Base-by-base conservation (phyloP, 2,329 filamentous ascomycete genomes). In the Penicillium nordicum region DNA sequence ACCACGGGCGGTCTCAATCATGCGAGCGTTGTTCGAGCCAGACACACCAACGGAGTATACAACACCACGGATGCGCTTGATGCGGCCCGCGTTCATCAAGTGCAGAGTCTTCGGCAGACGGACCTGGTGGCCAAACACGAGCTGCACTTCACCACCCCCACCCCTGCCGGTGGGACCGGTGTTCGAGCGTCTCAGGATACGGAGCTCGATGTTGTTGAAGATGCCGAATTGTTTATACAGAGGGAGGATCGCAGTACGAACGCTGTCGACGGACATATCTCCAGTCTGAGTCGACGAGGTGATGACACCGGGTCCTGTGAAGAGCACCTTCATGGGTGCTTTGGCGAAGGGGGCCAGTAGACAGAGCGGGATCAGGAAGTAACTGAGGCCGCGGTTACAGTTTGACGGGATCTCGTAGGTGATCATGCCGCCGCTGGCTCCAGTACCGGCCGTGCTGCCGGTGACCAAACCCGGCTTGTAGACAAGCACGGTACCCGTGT, bases 401-500 rank as follows among this genome's bases (percentile, higher is more conserved):
- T 84, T 87, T 41, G 87, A 84, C 0, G 91, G 90, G 38, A 97
- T 78, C 63, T 86, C 85, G 78, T 96, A 92, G 69, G 86, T 84
- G 67, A 97, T 85, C 38, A 96, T 84, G 65, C 93, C 89, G 67
- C 86, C 74, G 57, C 73, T 80, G 37, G 89, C 87, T 66, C 90
- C 90, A 48, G 87, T 82, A 18, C 90, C 91, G 21, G 89, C 81
- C 25, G 89, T 85, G 45, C 87, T 88, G 59, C 94, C 94, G 0
- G 91, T 94, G 68, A 99, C 95, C 40, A 99, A 80, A 36, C 94
- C 94, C 0, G 94, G 94, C 63, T 90, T 88, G 77, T 95, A 99
- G 37, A 92, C 88, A 54, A 99, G 84, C 1, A 91, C 92, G 0
- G 94, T 97, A 71, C 94, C 94, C 1, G 92, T 97, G 78, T 96